Evolutionary conservation across 1,284 basidiomycete species (phyloP).

Genomic region (Trichosporon sp.): DNA sequence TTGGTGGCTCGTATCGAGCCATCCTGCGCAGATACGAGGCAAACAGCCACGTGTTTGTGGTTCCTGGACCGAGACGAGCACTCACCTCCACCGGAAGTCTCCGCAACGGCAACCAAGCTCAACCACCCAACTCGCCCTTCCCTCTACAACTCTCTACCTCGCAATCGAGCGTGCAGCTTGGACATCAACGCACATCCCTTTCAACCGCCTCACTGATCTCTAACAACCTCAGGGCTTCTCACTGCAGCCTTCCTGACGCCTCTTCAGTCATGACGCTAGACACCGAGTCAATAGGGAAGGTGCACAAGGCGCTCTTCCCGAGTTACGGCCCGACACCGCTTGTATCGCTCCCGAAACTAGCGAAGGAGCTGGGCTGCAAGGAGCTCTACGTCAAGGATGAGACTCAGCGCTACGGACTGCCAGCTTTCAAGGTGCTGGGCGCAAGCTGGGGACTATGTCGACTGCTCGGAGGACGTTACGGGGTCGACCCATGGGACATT

Average conservation of each 20-base stretch:
- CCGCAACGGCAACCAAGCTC: not conserved
- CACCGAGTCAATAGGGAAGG: slow-evolving; percentile 4
- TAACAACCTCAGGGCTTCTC: too few species aligned
- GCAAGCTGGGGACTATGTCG: slow-evolving; percentile 16
- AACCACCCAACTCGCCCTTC: not conserved
- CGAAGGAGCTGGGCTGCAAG: slow-evolving; percentile 10
- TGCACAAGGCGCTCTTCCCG: slow-evolving; percentile 18
- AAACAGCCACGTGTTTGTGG: not conserved
- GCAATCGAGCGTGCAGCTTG: too few species aligned
- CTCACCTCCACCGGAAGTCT: not conserved
- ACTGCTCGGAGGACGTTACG: slow-evolving; percentile 11
- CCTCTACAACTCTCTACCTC: too few species aligned
- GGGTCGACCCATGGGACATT: slow-evolving; percentile 13
- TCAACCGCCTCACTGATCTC: too few species aligned
- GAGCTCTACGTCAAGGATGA: slow-evolving; percentile 20
- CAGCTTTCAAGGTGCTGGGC: slow-evolving; percentile 21
- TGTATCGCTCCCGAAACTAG: slow-evolving; percentile 5
- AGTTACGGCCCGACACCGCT: slow-evolving; percentile 13
- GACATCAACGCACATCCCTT: too few species aligned
- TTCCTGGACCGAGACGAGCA: not conserved
- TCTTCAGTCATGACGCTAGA: not conserved
- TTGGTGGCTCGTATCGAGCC: not conserved
- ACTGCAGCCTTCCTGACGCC: too few species aligned
- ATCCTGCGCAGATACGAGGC: too few species aligned
- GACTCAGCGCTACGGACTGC: slow-evolving; percentile 15